Percentiles rank a stretch among this genome's conserved stretches.
These are phyloP conservation scores for Mortierella sp. DNA, from an alignment of 371 early-diverging fungal genomes.

Conservation along the genomic window DNA sequence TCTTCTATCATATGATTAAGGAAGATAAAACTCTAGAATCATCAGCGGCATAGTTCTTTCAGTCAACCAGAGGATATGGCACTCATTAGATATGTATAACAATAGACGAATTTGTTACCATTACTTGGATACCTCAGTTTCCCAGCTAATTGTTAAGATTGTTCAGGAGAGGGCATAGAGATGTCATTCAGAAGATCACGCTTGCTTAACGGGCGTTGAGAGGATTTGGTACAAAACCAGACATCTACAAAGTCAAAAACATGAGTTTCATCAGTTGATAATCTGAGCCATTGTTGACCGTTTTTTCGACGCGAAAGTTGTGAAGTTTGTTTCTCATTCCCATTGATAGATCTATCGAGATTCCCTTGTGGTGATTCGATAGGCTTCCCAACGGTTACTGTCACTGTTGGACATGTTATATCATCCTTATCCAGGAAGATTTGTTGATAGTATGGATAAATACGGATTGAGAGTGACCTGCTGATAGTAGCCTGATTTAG, in stretches of 20 bases:
- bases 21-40: slow-evolving; percentile 14
- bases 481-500: slow-evolving; percentile 31
- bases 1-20: slow-evolving; percentile 73
- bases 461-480: slow-evolving; percentile 32
- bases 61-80: not conserved
- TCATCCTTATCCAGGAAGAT: slow-evolving; percentile 22
- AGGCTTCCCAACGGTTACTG: not conserved
- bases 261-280: not conserved
- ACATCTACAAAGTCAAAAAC: slow-evolving; percentile 54
- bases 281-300: too few relatives aligned
- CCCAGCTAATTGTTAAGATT: not conserved
- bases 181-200: slow-evolving; percentile 58
- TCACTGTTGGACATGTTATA: not conserved
- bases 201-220: slow-evolving; percentile 69
- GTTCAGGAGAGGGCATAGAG: not conserved
- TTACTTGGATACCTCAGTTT: not conserved
- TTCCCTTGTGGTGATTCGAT: not conserved
- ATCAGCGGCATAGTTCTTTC: not conserved
- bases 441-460: slow-evolving; percentile 24
- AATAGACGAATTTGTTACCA: not conserved
- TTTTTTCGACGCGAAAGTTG: slow-evolving; percentile 5
- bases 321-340: slow-evolving; percentile 6
- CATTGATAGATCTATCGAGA: not conserved
- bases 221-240: slow-evolving; percentile 68
- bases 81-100: not conserved